Conservation (phyloP, 2,329 filamentous ascomycete genomes). For the Endocalyx cinctus region DNA sequence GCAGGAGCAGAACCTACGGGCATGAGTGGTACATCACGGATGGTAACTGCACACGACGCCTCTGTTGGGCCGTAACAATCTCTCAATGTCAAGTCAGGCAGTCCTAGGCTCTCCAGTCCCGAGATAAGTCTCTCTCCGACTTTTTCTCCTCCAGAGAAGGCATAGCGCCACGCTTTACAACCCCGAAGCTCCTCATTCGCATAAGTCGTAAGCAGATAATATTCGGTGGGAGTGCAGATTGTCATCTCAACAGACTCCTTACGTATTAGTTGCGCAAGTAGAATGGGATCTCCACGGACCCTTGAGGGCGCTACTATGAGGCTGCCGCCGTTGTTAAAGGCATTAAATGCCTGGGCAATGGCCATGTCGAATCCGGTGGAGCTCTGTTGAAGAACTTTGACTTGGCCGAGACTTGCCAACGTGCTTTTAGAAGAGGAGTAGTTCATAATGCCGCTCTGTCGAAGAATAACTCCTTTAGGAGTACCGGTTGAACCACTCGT, state of each 20-base stretch:
- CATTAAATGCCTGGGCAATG: conserved; percentile 22
- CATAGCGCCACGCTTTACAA: background rate
- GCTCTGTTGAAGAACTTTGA: background rate
- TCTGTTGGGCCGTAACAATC: background rate
- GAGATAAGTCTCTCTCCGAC: background rate
- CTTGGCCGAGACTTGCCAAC: conserved; percentile 1
- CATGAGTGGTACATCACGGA: background rate
- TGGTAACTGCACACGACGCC: background rate
- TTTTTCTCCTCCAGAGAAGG: background rate
- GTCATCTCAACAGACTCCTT: background rate
- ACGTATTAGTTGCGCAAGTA: background rate
- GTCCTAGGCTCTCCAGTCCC: background rate
- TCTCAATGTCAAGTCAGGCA: background rate
- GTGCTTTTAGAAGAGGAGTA: conserved; percentile 12
- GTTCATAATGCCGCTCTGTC: conserved; percentile 18
- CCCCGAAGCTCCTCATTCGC: background rate
- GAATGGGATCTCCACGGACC: conserved; percentile 22
- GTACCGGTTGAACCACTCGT: background rate
- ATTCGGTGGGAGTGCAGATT: background rate
- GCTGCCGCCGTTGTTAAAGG: conserved; percentile 23
- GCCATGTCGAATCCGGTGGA: conserved; percentile 15
- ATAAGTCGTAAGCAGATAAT: background rate
- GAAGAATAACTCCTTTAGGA: background rate
- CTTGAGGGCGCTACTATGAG: conserved; percentile 22
- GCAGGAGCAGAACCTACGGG: background rate